phyloP scores from a whole-genome alignment of 2,329 filamentous ascomycete genomes.

The Tolypocladium amazonense region DNA sequence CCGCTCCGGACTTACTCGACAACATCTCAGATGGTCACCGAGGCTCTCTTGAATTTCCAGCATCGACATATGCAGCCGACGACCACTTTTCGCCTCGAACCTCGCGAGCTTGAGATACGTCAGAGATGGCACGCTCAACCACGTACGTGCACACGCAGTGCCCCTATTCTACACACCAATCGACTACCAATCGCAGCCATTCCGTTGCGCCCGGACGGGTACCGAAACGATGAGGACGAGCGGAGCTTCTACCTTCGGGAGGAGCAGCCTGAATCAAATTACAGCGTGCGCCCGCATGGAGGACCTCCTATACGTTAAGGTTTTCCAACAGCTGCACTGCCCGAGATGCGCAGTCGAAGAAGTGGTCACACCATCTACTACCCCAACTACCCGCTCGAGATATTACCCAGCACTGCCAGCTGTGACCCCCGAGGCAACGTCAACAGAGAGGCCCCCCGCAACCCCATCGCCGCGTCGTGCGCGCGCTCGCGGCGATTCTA shows the following conservation, averaged over 20 bases:
- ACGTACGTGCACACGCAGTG: not conserved
- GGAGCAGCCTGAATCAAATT: not conserved
- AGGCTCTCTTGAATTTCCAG: not conserved
- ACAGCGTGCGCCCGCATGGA: not conserved
- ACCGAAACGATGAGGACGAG: not conserved
- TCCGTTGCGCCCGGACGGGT: too few relatives aligned
- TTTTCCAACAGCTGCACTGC: not conserved
- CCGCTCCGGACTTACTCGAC: not conserved
- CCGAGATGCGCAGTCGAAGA: not conserved
- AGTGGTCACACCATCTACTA: not conserved
- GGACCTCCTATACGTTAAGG: not conserved
- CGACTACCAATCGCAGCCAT: too few relatives aligned
- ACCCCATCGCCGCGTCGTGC: too few relatives aligned
- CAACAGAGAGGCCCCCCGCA: not conserved
- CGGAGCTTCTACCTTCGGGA: not conserved
- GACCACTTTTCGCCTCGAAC: not conserved
- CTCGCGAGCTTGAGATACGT: not conserved
- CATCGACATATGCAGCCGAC: not conserved
- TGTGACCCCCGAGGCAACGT: not conserved
- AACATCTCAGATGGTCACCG: not conserved
- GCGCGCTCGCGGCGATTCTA: too few relatives aligned
- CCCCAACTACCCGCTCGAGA: not conserved
- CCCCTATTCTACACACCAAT: not conserved
- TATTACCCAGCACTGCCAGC: not conserved
- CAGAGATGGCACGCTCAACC: not conserved